Evolutionary conservation across 108 stramenopile species (phyloP).

Genomic region (Discostella stelligeroides): DNA sequence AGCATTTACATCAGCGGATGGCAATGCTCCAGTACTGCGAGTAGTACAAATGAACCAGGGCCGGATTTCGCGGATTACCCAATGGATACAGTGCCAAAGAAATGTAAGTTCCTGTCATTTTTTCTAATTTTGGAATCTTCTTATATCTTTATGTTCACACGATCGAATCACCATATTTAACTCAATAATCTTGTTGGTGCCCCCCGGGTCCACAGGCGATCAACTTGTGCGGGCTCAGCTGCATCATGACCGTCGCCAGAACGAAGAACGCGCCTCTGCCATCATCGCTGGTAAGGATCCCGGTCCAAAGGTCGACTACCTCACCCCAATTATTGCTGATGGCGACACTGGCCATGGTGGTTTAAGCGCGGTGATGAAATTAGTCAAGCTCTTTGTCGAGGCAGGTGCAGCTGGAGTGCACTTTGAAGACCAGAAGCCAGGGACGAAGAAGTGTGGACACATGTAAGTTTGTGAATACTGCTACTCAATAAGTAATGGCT

Average conservation of each 20-base stretch:
- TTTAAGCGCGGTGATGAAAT: conserved; percentile 94
- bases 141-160: no score
- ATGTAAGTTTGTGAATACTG: conserved; percentile 59
- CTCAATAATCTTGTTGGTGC: background rate
- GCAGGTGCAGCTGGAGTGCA: conserved; percentile 92
- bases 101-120: conserved; percentile 41
- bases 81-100: conserved; percentile 89
- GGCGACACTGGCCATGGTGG: conserved; percentile 95
- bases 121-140: background rate
- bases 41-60: conserved; percentile 93
- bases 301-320: conserved; percentile 83
- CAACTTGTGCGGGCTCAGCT: conserved; percentile 93
- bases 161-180: no score
- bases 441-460: conserved; percentile 98
- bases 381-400: conserved; percentile 94
- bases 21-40: conserved; percentile 93
- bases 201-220: conserved; percentile 77
- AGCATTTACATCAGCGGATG: conserved; percentile 93
- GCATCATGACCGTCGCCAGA: conserved; percentile 93
- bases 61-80: conserved; percentile 94
- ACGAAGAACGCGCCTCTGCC: conserved; percentile 77
- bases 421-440: conserved; percentile 89
- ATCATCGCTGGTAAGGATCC: conserved; percentile 64
- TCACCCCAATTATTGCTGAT: conserved; percentile 94
- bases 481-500: background rate